phyloP scores from a whole-genome alignment of 164 flowering plant species.

The Hamamelis virginiana region DNA sequence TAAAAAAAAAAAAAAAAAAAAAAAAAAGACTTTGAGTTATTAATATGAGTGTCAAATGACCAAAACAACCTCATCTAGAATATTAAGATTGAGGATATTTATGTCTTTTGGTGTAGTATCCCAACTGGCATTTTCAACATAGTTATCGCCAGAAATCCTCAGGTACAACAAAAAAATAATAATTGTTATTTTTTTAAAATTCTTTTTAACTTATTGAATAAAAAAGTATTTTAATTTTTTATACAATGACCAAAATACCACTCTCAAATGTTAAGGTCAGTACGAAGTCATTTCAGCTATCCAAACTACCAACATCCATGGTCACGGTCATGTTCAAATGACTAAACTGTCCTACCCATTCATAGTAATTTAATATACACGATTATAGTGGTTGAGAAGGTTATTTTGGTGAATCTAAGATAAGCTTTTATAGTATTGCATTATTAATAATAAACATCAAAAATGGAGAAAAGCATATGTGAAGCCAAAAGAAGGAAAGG shows the following conservation, averaged over 20 bases:
- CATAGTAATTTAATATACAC: background rate
- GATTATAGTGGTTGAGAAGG: conserved; percentile 11
- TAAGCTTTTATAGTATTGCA: no score
- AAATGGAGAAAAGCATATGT: no score
- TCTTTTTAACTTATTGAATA: no score
- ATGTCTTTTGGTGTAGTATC: background rate
- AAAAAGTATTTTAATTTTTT: no score
- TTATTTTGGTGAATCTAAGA: background rate
- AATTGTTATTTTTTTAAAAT: no score
- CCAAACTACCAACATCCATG: conserved; percentile 34
- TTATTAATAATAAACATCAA: no score
- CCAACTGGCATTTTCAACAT: background rate
- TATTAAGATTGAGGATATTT: no score
- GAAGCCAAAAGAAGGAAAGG: conserved; percentile 1
- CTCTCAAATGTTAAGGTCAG: conserved; percentile 22
- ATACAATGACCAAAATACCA: conserved; percentile 5
- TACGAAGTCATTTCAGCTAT: conserved; percentile 38
- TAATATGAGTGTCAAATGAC: conserved; percentile 7
- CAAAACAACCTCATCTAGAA: conserved; percentile 6
- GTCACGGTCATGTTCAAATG: background rate
- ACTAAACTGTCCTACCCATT: conserved; percentile 17
- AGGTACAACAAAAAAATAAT: background rate
- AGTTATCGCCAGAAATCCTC: background rate
- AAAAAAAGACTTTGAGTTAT: conserved; percentile 9
- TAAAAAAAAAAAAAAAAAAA: background rate